Base-by-base conservation (phyloP, 495 filamentous ascomycete species). In the Saxophila tyrrhenica region DNA sequence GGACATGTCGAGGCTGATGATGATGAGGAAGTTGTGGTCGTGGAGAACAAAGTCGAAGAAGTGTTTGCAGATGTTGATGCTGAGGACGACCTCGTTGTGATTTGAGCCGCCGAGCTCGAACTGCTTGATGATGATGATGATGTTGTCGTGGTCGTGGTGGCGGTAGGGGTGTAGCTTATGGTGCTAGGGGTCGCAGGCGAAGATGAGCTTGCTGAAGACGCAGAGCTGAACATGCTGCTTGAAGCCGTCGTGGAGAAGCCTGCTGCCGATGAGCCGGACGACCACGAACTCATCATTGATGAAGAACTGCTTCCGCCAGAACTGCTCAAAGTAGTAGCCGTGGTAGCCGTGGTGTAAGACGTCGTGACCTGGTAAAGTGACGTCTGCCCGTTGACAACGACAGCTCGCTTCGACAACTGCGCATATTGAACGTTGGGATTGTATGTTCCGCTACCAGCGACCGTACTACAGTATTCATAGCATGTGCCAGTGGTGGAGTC, bases 401-500 rank as follows among this genome's bases (percentile, higher is more conserved):
- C 51, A 1, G 51, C 51, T 16, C 51, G 17, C 41, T 53, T 53
- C 52, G 45, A 43, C 25, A 35, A 8, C 1, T 7, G 17, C 1
- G 41, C 52, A 21, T 47, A 54, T 25, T 54, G 42, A 16, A 48
- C 43, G 13, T 54, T 53, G 5, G 51, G 51, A 13, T 38, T 32
- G 19, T 25, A 45, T 2, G 38, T 2, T n/a, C 51, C 51, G 20
- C 39, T 35, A 17, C 51, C 51, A 3, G 3, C 17, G 16, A 13
- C 23, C 25, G 17, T 20, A 24, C 38, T 44, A 39, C 41, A 53
- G 51, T 53, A 53, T 9, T 44, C 39, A n/a, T 23, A 53, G 41
- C 51, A 53, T 1, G 38, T 43, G 2, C 41, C 41, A 15, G 20
- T 53, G 5, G 10, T 15, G 21, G 51, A 7, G 23, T 53, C 41